A percentile compares a stretch with the other conserved stretches of the same genome.
Evolutionary conservation across 164 flowering plant genomes (phyloP).

Genomic region (Magnolia sinica): DNA sequence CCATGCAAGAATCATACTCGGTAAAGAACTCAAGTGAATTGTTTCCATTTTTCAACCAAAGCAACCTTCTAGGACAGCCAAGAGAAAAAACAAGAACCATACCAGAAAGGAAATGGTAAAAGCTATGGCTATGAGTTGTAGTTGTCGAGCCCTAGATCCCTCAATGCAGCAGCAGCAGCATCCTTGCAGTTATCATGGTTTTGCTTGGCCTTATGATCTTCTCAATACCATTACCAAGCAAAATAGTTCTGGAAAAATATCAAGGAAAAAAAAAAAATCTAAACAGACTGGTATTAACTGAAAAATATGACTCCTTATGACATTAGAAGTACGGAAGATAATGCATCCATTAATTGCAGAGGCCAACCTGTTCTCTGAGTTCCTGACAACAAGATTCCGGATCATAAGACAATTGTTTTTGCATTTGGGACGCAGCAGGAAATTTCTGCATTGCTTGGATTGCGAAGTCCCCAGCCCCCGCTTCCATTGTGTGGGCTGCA

Average conservation of each 20-base stretch:
- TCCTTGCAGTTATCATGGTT: constrained; percentile 69
- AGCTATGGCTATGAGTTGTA: constrained; percentile 47
- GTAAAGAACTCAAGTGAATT: background rate
- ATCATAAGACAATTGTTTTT: constrained; percentile 84
- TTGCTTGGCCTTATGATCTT: constrained; percentile 71
- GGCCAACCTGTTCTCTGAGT: constrained; percentile 79
- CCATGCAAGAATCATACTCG: background rate
- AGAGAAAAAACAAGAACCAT: too few relatives aligned
- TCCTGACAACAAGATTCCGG: constrained; percentile 80
- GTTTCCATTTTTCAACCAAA: too few relatives aligned
- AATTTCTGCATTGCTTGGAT: constrained; percentile 77
- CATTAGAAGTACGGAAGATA: background rate
- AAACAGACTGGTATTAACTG: background rate
- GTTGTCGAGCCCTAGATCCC: constrained; percentile 86
- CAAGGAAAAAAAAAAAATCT: background rate
- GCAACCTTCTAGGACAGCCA: too few relatives aligned
- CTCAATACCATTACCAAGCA: constrained; percentile 78
- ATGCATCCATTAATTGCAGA: background rate
- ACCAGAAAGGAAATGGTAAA: background rate
- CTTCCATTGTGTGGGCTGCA: constrained; percentile 84
- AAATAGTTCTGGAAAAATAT: constrained; percentile 45
- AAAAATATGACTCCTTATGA: background rate
- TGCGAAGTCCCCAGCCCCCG: constrained; percentile 92
- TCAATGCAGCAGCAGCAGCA: constrained; percentile 84
- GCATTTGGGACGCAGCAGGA: constrained; percentile 73